Base-by-base conservation (phyloP, 192 early-diverging fungal species). In the Entomortierella chlamydospora region DNA sequence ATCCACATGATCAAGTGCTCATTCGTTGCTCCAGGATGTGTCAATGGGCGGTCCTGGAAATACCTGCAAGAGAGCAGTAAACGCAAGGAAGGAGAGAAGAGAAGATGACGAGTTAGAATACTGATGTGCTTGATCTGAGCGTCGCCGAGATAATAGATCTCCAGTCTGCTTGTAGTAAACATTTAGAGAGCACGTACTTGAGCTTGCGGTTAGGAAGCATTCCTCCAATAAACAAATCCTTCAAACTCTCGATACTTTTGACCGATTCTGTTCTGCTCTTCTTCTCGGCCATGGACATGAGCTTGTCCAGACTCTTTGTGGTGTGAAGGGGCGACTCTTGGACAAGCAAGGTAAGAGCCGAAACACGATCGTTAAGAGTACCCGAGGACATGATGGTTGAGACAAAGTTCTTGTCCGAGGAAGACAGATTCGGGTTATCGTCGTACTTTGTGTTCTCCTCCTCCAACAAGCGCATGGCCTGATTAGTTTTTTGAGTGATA, bases 311-410 rank as follows among this genome's bases (percentile, higher is more conserved):
- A 13, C 91, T 88, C 65, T 83, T 85, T 42, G 91, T 71, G 43
- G 84, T 88, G 76, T 99, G 98, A 20, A 98, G 54, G 4, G 98
- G 96, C 9, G 95, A 95, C 72, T 96, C 95, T 72, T 97, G 95
- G 34, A 98, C 86, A 26, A 98, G 81, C 55, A 99, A 86, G 2
- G 96, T 96, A 59, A 99, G 80, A 23, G 97, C 97, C 22, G 96
- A 96, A 29, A 98, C 90, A 65, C 93, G 93, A 88, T 99, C 98
- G 45, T 91, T 94, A 47, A 95, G 81, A 22, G 98, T 99, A 82
- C 98, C 98, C 31, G 94, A 95, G 51, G 90, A 82, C 79, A 99
- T 82, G 39, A 99, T 93, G 50, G 92, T 95, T 22, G 91, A 83
- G 18, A 98, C 87, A 81, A 98, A 99, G 42, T 88, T 89, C 58